phyloP scores from a whole-genome alignment of 2,329 filamentous ascomycete species.

The Torrubiellomyces zombiae region DNA sequence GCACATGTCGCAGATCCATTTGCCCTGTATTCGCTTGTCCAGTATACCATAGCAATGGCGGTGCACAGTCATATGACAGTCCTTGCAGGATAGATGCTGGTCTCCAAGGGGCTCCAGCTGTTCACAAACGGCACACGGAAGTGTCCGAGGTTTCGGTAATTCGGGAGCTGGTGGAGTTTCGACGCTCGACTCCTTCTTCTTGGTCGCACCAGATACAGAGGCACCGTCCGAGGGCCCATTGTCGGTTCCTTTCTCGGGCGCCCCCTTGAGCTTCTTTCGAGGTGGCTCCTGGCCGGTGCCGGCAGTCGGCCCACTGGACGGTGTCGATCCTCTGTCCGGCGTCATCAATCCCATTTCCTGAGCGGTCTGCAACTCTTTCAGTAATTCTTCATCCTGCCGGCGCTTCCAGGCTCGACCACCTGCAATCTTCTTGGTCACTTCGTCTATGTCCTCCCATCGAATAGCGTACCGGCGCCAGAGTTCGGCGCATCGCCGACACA shows the following conservation, averaged over 20 bases:
- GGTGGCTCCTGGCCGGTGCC: slow-evolving; percentile 32
- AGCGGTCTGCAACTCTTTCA: slow-evolving; percentile 52
- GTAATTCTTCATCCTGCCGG: slow-evolving; percentile 78
- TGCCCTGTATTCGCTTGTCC: slow-evolving; percentile 50
- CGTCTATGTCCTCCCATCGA: slow-evolving; percentile 87
- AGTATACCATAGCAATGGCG: slow-evolving; percentile 79
- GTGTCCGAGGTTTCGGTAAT: slow-evolving; percentile 56
- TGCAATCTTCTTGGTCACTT: slow-evolving; percentile 74
- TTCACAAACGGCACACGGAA: slow-evolving; percentile 77
- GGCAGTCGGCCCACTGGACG: slow-evolving; percentile 13
- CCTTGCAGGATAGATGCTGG: slow-evolving; percentile 60
- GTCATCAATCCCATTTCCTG: slow-evolving; percentile 37
- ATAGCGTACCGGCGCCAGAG: slow-evolving; percentile 94
- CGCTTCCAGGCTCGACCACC: slow-evolving; percentile 75
- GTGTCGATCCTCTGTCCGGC: slow-evolving; percentile 26
- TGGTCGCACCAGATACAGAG: slow-evolving; percentile 21
- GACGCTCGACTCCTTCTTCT: slow-evolving; percentile 44
- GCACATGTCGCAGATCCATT: slow-evolving; percentile 96
- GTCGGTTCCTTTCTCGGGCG: slow-evolving; percentile 34
- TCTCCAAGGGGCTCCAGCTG: slow-evolving; percentile 56
- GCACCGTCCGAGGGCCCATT: slow-evolving; percentile 26
- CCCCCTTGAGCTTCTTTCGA: slow-evolving; percentile 47
- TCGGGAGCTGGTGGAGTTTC: slow-evolving; percentile 50
- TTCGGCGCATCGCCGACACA: slow-evolving; percentile 81
- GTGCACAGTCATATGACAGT: slow-evolving; percentile 85